Conservation (phyloP, 2,329 filamentous ascomycete genomes). For the Fusarium circinatum region DNA sequence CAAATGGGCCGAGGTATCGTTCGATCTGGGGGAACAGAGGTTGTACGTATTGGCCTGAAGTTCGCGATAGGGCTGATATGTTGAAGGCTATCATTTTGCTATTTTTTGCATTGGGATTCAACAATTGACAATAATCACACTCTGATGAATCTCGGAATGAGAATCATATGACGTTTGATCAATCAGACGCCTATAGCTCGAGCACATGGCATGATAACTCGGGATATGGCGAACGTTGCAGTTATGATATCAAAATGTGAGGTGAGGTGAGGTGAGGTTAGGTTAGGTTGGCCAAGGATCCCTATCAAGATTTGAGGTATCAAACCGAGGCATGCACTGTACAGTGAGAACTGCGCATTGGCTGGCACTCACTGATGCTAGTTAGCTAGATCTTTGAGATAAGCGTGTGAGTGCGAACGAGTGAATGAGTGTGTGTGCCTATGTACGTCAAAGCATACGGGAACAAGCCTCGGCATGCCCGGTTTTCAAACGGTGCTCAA, state of each 20-base stretch:
- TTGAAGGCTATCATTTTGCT: constrained; percentile 6
- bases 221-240: constrained; percentile 18
- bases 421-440: neutral
- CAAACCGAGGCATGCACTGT: constrained; percentile 13
- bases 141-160: neutral
- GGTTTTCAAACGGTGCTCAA: constrained; percentile 15
- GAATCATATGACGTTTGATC: constrained; percentile 8
- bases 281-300: neutral
- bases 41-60: neutral
- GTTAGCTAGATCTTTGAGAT: constrained; percentile 34
- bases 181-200: neutral
- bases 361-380: neutral
- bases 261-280: neutral
- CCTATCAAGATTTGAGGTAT: neutral
- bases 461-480: constrained; percentile 25
- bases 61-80: constrained; percentile 33
- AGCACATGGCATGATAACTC: constrained; percentile 24
- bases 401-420: constrained; percentile 5
- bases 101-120: constrained; percentile 13
- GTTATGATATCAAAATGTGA: constrained; percentile 8
- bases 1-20: constrained; percentile 41
- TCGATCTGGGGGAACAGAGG: constrained; percentile 25
- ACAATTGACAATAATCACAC: constrained; percentile 6
- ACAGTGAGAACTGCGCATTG: neutral
- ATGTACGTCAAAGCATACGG: constrained; percentile 1